Percentiles rank a stretch among this genome's conserved stretches.
Evolutionary conservation across 495 filamentous ascomycete species (phyloP).

Genomic region (Podospora sp.): DNA sequence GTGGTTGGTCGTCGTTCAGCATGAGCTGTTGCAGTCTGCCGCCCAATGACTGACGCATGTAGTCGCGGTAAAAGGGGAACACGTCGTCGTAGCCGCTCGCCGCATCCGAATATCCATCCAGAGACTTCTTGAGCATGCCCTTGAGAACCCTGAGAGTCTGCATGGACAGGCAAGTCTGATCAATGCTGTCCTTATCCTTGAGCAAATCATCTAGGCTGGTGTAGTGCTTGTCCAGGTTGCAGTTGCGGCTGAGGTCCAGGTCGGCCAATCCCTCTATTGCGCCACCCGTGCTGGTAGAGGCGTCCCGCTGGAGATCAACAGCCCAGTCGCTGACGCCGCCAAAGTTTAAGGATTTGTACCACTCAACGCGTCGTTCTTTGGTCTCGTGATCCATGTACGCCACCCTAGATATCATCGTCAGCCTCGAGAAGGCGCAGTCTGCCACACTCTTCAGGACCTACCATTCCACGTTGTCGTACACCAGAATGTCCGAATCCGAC

Average conservation of each 20-base stretch:
- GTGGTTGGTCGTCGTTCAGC: not conserved
- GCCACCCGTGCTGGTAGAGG: not conserved
- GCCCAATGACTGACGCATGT: not conserved
- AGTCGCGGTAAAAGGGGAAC: not conserved
- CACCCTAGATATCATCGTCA: slow-evolving; percentile 17
- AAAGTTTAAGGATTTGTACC: slow-evolving; percentile 29
- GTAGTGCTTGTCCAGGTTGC: not conserved
- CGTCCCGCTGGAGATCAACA: slow-evolving; percentile 12
- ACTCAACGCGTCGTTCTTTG: slow-evolving; percentile 3
- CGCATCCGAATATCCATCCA: not conserved
- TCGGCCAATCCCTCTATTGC: not conserved
- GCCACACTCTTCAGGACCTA: too few relatives aligned
- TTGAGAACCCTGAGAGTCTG: not conserved
- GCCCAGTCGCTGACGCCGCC: slow-evolving; percentile 20
- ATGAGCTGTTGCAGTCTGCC: not conserved
- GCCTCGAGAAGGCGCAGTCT: too few relatives aligned
- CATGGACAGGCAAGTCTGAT: not conserved
- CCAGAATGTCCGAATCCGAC: slow-evolving; percentile 40
- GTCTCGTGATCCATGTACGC: slow-evolving; percentile 38
- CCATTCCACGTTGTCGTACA: slow-evolving; percentile 45
- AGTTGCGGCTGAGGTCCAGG: not conserved
- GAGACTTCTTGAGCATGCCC: not conserved
- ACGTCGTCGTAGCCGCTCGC: slow-evolving; percentile 3
- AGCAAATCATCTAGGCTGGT: not conserved
- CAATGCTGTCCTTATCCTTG: not conserved